Conservation (phyloP, 495 filamentous ascomycete species). For the Poronia punctata region DNA sequence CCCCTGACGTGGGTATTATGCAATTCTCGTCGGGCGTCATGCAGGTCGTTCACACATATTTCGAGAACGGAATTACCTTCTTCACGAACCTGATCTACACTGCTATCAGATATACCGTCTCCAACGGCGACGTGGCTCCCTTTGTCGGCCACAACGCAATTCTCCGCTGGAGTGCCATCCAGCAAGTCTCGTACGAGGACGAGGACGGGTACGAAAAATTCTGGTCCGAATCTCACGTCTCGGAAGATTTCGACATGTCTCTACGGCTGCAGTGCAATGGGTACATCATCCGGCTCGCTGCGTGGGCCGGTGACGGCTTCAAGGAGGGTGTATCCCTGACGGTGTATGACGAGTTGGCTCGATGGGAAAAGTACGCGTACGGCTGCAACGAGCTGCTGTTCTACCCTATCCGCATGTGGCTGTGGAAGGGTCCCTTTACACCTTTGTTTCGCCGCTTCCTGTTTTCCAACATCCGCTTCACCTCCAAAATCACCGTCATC, state of each 20-base stretch:
- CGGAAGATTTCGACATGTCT: conserved; percentile 83
- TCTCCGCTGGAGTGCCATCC: conserved; percentile 71
- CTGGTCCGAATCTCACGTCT: conserved; percentile 78
- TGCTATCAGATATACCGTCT: conserved; percentile 68
- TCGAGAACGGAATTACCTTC: conserved; percentile 73
- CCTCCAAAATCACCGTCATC: conserved; percentile 72
- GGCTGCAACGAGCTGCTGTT: conserved; percentile 82
- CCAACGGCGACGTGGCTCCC: conserved; percentile 79
- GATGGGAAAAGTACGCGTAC: conserved; percentile 85
- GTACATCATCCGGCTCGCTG: conserved; percentile 67
- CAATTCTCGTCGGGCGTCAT: conserved; percentile 78
- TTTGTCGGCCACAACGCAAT: conserved; percentile 76
- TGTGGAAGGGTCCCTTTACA: conserved; percentile 63
- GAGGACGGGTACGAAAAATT: conserved; percentile 69
- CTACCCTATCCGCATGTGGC: conserved; percentile 61
- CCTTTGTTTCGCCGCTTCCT: conserved; percentile 66
- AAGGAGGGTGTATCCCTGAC: conserved; percentile 81
- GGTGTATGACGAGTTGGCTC: conserved; percentile 75
- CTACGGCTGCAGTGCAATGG: conserved; percentile 66
- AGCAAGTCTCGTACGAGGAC: conserved; percentile 63
- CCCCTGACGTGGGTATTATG: conserved; percentile 73
- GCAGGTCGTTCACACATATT: conserved; percentile 69
- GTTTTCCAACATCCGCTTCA: conserved; percentile 64
- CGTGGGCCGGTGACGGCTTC: conserved; percentile 69
- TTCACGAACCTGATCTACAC: conserved; percentile 81